Evolutionary conservation across 2,329 filamentous ascomycete species (phyloP).

Genomic region (Parastagonospora avenae): DNA sequence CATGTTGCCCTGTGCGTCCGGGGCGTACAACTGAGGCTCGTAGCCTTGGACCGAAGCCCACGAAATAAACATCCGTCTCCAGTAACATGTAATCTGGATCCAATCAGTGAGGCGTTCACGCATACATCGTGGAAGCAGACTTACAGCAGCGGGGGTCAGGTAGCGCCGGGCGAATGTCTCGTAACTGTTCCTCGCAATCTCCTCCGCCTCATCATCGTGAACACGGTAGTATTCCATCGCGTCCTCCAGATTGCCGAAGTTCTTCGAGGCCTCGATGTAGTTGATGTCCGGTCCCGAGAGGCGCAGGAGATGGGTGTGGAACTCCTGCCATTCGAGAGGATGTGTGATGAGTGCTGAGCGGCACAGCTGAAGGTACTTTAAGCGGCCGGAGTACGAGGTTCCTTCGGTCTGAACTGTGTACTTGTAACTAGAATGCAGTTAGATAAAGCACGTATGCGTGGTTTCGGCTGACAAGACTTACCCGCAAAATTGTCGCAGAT

Average conservation of each 20-base stretch:
- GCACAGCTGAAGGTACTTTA: slow-evolving; percentile 61
- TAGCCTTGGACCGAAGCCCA: slow-evolving; percentile 40
- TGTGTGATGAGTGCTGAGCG: slow-evolving; percentile 40
- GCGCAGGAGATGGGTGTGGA: slow-evolving; percentile 41
- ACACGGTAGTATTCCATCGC: slow-evolving; percentile 39
- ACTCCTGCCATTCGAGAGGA: slow-evolving; percentile 42
- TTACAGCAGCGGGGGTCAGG: slow-evolving; percentile 39
- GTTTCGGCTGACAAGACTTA: slow-evolving; percentile 10
- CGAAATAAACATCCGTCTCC: slow-evolving; percentile 37
- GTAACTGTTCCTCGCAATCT: slow-evolving; percentile 38
- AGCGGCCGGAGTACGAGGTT: slow-evolving; percentile 58
- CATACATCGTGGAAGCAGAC: background rate
- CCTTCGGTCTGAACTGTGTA: slow-evolving; percentile 61
- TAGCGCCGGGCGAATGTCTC: slow-evolving; percentile 39
- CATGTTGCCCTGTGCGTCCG: slow-evolving; percentile 29
- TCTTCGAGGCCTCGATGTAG: slow-evolving; percentile 39
- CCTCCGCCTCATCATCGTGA: slow-evolving; percentile 36
- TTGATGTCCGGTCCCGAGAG: slow-evolving; percentile 38
- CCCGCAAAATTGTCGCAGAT: slow-evolving; percentile 40
- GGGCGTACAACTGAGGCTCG: slow-evolving; percentile 32
- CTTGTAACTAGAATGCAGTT: slow-evolving; percentile 48
- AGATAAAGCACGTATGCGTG: background rate
- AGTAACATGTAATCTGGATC: slow-evolving; percentile 38
- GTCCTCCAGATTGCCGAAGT: slow-evolving; percentile 37
- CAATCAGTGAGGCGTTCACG: background rate